These are phyloP conservation scores for Nigrograna mackinnonii DNA, from an alignment of 2,329 filamentous ascomycete genomes.

Conservation along the genomic window DNA sequence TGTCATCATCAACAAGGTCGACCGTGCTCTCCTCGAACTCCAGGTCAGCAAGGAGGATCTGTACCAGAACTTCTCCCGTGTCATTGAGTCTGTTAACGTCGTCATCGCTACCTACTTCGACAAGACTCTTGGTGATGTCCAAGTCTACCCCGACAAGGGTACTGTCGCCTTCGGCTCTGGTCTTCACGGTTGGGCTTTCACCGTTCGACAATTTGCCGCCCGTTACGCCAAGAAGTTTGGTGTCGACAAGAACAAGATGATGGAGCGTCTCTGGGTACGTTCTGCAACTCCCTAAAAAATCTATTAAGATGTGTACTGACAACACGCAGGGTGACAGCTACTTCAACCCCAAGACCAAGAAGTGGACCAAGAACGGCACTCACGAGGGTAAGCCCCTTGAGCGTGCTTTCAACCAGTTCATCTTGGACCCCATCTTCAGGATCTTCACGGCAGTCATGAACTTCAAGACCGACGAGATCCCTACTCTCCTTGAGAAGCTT, in stretches of 20 bases:
- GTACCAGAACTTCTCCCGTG: constrained; percentile 99
- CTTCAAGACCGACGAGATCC: constrained; percentile 94
- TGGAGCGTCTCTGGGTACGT: constrained; percentile 97
- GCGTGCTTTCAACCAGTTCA: constrained; percentile 99
- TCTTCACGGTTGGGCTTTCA: constrained; percentile 99
- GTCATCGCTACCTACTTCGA: constrained; percentile 99
- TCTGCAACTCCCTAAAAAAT: constrained; percentile 21
- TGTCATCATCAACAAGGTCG: constrained; percentile 99
- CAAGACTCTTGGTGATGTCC: constrained; percentile 94
- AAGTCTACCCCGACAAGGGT: constrained; percentile 97
- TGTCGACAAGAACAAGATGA: constrained; percentile 99
- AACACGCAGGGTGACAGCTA: constrained; percentile 80
- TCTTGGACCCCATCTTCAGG: constrained; percentile 99
- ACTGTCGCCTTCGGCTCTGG: constrained; percentile 99
- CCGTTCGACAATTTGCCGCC: constrained; percentile 93
- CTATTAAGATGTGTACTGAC: constrained; percentile 1
- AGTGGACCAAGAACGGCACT: constrained; percentile 90
- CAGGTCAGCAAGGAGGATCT: constrained; percentile 99
- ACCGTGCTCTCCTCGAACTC: constrained; percentile 97
- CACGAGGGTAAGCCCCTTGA: constrained; percentile 88
- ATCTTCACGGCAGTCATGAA: constrained; percentile 97
- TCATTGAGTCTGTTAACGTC: constrained; percentile 99
- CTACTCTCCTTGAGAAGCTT: constrained; percentile 85
- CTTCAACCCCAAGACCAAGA: constrained; percentile 99
- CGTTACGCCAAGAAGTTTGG: constrained; percentile 99